These are phyloP conservation scores for Candida sphagnicola DNA, from an alignment of 805 yeast species.

Conservation along the genomic window DNA sequence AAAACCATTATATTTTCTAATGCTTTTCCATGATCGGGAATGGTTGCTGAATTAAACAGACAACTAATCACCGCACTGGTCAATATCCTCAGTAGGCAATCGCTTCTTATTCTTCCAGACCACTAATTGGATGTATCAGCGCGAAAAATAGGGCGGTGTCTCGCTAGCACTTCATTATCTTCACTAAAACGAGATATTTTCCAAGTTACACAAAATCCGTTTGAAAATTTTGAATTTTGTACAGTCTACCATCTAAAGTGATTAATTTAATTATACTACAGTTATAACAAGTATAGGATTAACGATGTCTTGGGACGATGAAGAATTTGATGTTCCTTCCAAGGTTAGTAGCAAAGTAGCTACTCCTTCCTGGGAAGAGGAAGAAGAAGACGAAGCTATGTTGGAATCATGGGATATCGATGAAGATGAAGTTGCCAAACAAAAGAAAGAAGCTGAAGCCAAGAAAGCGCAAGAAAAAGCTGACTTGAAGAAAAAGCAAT, in stretches of 20 bases:
- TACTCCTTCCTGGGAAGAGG: conserved; percentile 80
- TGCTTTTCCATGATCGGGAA: too few species aligned
- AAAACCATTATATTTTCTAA: too few species aligned
- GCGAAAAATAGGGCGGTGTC: too few species aligned
- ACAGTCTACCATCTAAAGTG: too few species aligned
- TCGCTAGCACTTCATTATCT: too few species aligned
- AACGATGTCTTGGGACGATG: conserved; percentile 72
- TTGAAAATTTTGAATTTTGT: not conserved
- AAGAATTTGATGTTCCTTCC: conserved; percentile 71
- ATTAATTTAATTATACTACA: not conserved
- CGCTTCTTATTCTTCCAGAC: too few species aligned
- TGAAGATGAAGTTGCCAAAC: conserved; percentile 61
- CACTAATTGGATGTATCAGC: too few species aligned
- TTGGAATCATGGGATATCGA: conserved; percentile 86
- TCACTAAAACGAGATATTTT: too few species aligned
- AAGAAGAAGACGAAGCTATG: conserved; percentile 71
- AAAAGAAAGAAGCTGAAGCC: conserved; percentile 40
- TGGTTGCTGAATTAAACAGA: too few species aligned
- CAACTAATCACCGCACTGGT: too few species aligned
- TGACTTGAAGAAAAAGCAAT: conserved; percentile 40
- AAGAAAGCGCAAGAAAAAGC: conserved; percentile 40
- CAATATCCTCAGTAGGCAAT: too few species aligned
- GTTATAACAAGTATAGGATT: not conserved
- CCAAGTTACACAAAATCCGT: not conserved
- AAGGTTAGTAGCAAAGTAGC: conserved; percentile 42